Evolutionary conservation across 1,284 basidiomycete genomes (phyloP), one percentile per base, ranked within the genome.

Genomic region (Gymnopus androsaceus): DNA sequence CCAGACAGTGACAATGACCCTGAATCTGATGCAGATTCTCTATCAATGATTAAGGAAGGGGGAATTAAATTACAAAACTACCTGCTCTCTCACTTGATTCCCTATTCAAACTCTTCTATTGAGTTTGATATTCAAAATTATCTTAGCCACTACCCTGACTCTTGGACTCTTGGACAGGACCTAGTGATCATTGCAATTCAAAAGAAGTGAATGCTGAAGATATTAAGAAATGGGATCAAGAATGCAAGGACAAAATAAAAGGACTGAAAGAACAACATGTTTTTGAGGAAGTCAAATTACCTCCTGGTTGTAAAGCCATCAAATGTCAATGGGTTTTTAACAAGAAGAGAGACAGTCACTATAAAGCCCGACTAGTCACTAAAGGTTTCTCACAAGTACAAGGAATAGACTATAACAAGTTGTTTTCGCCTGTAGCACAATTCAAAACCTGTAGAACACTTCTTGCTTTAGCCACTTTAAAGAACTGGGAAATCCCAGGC

Each of bases 161-260:
- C 34, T n/a, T n/a, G n/a, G n/a, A n/a, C n/a, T n/a, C n/a, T 14
- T 36, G 34, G 34, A 36, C 34, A 7, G 12, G 14, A 17, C 17
- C 4, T 7, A 28, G 40, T n/a, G 47, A 63, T 40, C 56, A 61
- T 36, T 3, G 38, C 33, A 31, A 48, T 33, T 17, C 59, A 15
- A 52, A 11, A 7, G 12, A 5, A 7, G n/a, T n/a, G n/a, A n/a
- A 56, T 30, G 17, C 45, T 21, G 27, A 12, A 40, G 37, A 59
- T 31, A 33, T 55, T 51, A 12, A 56, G 30, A 46, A 57, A 54
- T 64, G 61, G 64, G 42, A 51, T 17, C 17, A 60, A 0, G 59
- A 56, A 28, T 61, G 58, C 21, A 3, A 41, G 7, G 55, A 66
- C 25, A 63, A 66, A 50, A 25, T 65, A 25, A 11, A 25, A 12